Evolutionary conservation across 495 filamentous ascomycete species (phyloP).

Genomic region (Penicillium steckii): DNA sequence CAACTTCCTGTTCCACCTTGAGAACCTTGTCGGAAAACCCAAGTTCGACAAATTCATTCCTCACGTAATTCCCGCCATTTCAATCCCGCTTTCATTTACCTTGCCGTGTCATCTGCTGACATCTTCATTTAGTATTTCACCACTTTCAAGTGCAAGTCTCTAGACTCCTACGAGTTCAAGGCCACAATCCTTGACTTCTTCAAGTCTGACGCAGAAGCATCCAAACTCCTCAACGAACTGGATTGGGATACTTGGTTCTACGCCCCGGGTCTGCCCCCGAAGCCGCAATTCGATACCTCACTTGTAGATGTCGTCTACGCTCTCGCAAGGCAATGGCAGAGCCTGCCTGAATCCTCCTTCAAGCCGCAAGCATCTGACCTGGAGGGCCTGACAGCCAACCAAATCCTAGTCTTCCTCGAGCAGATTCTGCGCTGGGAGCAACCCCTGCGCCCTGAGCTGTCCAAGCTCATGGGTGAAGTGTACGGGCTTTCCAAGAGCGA

Average conservation of each 20-base stretch:
- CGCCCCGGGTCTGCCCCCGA: conserved; percentile 78
- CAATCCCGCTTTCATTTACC: too few species aligned
- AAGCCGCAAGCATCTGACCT: conserved; percentile 67
- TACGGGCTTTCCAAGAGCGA: conserved; percentile 68
- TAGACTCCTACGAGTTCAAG: conserved; percentile 93
- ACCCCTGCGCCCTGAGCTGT: conserved; percentile 59
- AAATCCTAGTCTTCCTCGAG: conserved; percentile 88
- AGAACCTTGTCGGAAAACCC: conserved; percentile 77
- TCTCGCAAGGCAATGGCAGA: conserved; percentile 77
- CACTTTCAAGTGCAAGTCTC: conserved; percentile 73
- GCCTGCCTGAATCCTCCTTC: conserved; percentile 50
- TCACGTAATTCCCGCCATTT: conserved; percentile 60
- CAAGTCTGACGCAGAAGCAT: conserved; percentile 58
- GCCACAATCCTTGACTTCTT: conserved; percentile 85
- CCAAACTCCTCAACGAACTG: conserved; percentile 63
- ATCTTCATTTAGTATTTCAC: conserved; percentile 65
- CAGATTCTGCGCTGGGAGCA: conserved; percentile 60
- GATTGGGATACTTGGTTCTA: conserved; percentile 93
- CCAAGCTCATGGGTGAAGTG: conserved; percentile 64
- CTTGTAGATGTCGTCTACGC: conserved; percentile 82
- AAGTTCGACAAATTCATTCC: conserved; percentile 94
- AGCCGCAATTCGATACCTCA: conserved; percentile 85
- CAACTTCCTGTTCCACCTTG: conserved; percentile 78
- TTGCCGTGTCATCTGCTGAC: too few species aligned
- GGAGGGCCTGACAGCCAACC: conserved; percentile 71